Percentiles rank a stretch among this genome's conserved stretches.
Conservation (phyloP, 805 yeast species). For the Saccharomycopsis sp. region DNA sequence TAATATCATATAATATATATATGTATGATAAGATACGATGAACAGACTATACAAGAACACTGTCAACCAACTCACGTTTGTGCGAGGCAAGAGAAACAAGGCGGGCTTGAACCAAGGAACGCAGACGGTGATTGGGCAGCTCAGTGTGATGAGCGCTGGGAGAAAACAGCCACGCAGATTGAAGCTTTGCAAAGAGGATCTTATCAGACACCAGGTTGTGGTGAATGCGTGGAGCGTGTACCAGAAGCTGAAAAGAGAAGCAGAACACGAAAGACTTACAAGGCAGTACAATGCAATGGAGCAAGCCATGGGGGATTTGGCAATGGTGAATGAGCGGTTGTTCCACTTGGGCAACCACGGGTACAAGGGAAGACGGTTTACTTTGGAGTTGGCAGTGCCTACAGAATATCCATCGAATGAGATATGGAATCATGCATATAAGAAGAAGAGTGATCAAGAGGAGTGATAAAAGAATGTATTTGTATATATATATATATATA, state of each 20-base stretch:
- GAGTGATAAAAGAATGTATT: neutral
- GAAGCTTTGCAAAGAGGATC: slow-evolving; percentile 69
- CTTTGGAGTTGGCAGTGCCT: slow-evolving; percentile 79
- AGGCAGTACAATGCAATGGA: slow-evolving; percentile 58
- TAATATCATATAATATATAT: too few species aligned
- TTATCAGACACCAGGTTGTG: slow-evolving; percentile 74
- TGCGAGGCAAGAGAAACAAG: slow-evolving; percentile 45
- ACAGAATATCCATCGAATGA: slow-evolving; percentile 80
- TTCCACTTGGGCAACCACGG: slow-evolving; percentile 52
- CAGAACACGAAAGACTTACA: slow-evolving; percentile 35
- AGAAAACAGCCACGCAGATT: slow-evolving; percentile 81
- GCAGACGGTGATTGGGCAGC: slow-evolving; percentile 40
- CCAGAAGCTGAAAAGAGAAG: slow-evolving; percentile 42
- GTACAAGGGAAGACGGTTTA: slow-evolving; percentile 56
- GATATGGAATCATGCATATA: slow-evolving; percentile 62
- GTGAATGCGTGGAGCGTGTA: slow-evolving; percentile 71
- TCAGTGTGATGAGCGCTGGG: slow-evolving; percentile 78
- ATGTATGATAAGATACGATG: too few species aligned
- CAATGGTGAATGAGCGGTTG: slow-evolving; percentile 38
- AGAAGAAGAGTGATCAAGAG: neutral
- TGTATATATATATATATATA: too few species aligned
- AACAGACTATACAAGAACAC: too few species aligned
- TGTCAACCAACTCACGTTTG: too few species aligned
- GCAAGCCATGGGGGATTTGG: slow-evolving; percentile 65
- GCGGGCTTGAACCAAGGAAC: slow-evolving; percentile 33